phyloP scores from a whole-genome alignment of 192 early-diverging fungal species.

The Spizellomyces sp. region DNA sequence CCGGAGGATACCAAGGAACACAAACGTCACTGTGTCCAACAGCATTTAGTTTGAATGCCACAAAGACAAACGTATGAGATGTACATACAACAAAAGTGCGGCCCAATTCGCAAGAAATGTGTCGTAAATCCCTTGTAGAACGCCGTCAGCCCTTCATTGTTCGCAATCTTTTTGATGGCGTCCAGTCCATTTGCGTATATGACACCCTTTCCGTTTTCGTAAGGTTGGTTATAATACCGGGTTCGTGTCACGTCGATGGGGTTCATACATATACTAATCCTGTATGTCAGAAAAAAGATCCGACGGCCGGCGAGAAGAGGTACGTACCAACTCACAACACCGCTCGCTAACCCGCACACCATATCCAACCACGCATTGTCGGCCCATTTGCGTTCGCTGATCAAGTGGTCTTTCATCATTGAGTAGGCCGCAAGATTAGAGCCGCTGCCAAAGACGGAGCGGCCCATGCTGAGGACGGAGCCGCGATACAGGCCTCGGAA shows the following conservation, averaged over 20 bases:
- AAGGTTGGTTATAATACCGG: constrained; percentile 73
- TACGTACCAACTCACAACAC: constrained; percentile 52
- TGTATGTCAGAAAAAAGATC: not conserved
- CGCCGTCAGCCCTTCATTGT: constrained; percentile 61
- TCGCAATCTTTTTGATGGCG: constrained; percentile 59
- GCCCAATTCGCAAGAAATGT: constrained; percentile 77
- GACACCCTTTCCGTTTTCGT: constrained; percentile 60
- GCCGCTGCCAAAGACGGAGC: constrained; percentile 68
- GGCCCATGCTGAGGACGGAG: constrained; percentile 63
- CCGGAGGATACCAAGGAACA: constrained; percentile 67
- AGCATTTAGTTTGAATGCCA: not conserved
- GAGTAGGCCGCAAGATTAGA: constrained; percentile 69
- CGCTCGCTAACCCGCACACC: constrained; percentile 62
- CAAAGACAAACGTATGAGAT: not conserved
- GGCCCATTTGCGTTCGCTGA: constrained; percentile 55
- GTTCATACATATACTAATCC: constrained; percentile 51
- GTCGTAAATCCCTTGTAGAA: constrained; percentile 75
- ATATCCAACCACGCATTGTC: constrained; percentile 70
- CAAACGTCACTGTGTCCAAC: constrained; percentile 59
- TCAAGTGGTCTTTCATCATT: constrained; percentile 69
- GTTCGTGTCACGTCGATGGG: constrained; percentile 65
- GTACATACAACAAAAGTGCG: constrained; percentile 68
- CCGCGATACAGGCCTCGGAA: constrained; percentile 69
- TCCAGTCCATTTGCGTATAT: constrained; percentile 54
- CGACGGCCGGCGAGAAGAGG: no score